Evolutionary conservation across 768 basidiomycete genomes (phyloP).

Genomic region (Leucosporidium scottii): DNA sequence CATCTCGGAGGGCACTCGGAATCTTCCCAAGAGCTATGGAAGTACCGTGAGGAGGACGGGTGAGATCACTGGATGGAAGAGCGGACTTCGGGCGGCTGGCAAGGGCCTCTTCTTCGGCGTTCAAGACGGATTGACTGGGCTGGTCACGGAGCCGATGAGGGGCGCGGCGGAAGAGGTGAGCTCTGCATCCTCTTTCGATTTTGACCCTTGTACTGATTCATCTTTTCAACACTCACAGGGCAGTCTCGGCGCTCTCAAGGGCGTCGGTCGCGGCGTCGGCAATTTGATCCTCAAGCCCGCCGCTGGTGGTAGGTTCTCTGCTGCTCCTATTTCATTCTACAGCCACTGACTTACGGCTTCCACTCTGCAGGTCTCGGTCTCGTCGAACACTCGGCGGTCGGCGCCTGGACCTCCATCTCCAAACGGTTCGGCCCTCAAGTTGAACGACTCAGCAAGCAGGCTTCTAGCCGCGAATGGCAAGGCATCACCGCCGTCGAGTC

Average conservation of each 20-base stretch:
- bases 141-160: background rate
- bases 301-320: background rate
- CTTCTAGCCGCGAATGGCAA: background rate
- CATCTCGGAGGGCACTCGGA: constrained; percentile 50
- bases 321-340: background rate
- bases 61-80: constrained; percentile 47
- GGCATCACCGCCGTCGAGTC: background rate
- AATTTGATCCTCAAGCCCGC: background rate
- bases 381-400: constrained; percentile 42
- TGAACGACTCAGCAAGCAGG: background rate
- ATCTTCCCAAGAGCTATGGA: constrained; percentile 47
- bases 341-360: background rate
- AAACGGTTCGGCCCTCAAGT: constrained; percentile 24
- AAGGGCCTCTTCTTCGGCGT: background rate
- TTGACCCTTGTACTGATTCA: too few relatives aligned
- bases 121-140: background rate
- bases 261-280: background rate
- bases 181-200: background rate
- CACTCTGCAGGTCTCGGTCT: constrained; percentile 40
- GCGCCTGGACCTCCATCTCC: constrained; percentile 45
- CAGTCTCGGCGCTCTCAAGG: background rate
- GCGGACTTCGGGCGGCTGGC: constrained; percentile 42
- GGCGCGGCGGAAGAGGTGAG: background rate
- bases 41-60: constrained; percentile 46
- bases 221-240: background rate